Base-by-base conservation (phyloP, 202 grass and related monocot genomes). In the Tripidium arundinaceum region DNA sequence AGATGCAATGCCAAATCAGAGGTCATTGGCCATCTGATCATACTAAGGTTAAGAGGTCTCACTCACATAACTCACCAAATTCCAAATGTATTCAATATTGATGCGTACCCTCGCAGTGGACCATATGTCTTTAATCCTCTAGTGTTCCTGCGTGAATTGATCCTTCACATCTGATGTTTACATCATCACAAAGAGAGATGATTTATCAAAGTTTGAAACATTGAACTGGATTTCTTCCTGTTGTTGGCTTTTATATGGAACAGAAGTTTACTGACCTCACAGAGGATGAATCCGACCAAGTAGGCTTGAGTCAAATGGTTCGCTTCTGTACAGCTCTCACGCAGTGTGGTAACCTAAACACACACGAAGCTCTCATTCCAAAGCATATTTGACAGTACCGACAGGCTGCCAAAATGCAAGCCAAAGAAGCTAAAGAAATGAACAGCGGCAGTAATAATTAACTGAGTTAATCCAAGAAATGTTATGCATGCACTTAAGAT, bases 241-340 rank as follows among this genome's bases (percentile, higher is more conserved):
- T 65, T 29, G 26, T 52, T 73, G 5, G 6, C 13, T 73, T 41
- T 79, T n/a, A n/a, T 3, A 29, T 12, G 22, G 57, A 42, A 59
- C 39, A 62, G 6, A 62, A 6, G 11, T 28, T 12, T 41, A 61
- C 22, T 38, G 71, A 94, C 94, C 94, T 97, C 94, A 14, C 91
- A 94, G 14, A 98, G 75, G 83, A 98, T 93, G 38, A 98, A 86
- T 60, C 94, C 81, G 60, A 98, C 94, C 21, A 90, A 88, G 38
- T 87, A 98, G 16, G 86, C 89, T 94, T 47, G 58, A 69, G 31
- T 94, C 90, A 49, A 98, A 94, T 11, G 81, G 28, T 57, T 98
- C 88, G 4, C 92, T 90, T 38, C 66, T 98, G 84, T 86, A 86
- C 28, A 98, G 7, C 62, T 98, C 94, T 25, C 90, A 90, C 0